Evolutionary conservation across 2,329 filamentous ascomycete species (phyloP), one percentile per base, ranked within the genome.

Genomic region (Aureobasidium sp.): DNA sequence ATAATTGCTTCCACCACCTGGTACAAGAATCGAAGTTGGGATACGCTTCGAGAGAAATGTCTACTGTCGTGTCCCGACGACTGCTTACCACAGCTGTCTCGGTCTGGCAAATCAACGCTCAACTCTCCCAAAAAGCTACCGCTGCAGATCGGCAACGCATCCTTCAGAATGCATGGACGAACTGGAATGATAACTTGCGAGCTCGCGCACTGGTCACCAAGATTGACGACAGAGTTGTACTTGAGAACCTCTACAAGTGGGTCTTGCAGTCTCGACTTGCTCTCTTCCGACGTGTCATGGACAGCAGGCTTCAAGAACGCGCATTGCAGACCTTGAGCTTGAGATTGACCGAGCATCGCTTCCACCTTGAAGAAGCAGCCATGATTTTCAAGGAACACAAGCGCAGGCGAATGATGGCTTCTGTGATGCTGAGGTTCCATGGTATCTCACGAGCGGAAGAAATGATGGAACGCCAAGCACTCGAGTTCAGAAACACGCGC

Each of bases 101-200:
- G 9, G 70, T 74, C 19, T 86, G 84, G 83, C 73, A 75, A 15
- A 70, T 74, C 25, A 77, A 69, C 21, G 61, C 70, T 65, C 60
- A 67, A 4, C 64, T 66, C 6, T 75, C 50, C 64, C 74, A 51
- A 69, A 67, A 71, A 62, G 83, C 84, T 19, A 71, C 73, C 23
- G 70, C 75, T 53, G 71, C 81, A 33, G 77, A 85, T 67, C 77
- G 74, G 11, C 69, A 75, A 64, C 79, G 82, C 47, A 69, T 85
- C 29, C 67, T 84, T 53, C 78, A 78, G 53, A 83, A 83, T 67
- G 75, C 81, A 3, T 84, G 81, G 75, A 84, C 78, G 1, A 73
- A 74, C 11, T 87, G 84, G 85, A 86, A 86, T 64, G 81, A 86
- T 65, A 74, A 74, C 17, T 74, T 85, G 17, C 81, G 84, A 19